Conservation (phyloP, 371 early-diverging fungal genomes). For the Mucor indicus region DNA sequence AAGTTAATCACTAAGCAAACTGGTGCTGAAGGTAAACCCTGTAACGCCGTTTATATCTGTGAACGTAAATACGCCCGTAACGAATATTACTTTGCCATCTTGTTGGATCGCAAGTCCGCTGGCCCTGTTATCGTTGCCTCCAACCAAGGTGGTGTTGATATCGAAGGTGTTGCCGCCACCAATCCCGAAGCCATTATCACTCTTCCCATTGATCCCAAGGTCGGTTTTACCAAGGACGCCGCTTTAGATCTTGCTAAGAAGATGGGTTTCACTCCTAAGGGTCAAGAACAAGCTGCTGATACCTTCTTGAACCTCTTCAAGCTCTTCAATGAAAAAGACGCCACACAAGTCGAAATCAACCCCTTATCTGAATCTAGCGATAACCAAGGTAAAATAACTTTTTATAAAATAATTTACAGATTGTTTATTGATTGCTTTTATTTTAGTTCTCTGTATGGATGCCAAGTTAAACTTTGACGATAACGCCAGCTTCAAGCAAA, state of each 20-base stretch:
- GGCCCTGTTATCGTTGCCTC: constrained; percentile 96
- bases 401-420: neutral
- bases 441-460: constrained; percentile 52
- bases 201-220: constrained; percentile 75
- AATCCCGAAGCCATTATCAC: constrained; percentile 93
- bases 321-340: constrained; percentile 94
- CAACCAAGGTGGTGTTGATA: constrained; percentile 97
- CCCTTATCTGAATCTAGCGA: constrained; percentile 91
- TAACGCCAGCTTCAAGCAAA: constrained; percentile 97
- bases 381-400: constrained; percentile 67
- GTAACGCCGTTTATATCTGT: constrained; percentile 92
- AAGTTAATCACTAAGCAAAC: constrained; percentile 98
- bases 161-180: constrained; percentile 93
- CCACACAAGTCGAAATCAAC: constrained; percentile 98
- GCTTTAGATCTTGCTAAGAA: constrained; percentile 71
- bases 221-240: constrained; percentile 59
- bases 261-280: constrained; percentile 86
- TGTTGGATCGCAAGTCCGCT: constrained; percentile 93
- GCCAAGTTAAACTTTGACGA: constrained; percentile 94
- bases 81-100: constrained; percentile 98
- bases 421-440: neutral
- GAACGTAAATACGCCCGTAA: constrained; percentile 94
- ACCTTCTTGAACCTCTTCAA: constrained; percentile 92
- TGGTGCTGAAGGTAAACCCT: constrained; percentile 91
- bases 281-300: constrained; percentile 84